Evolutionary conservation across 257 asterid species (phyloP), one percentile per base, ranked within the genome.

Genomic region (Voacanga thouarsii): DNA sequence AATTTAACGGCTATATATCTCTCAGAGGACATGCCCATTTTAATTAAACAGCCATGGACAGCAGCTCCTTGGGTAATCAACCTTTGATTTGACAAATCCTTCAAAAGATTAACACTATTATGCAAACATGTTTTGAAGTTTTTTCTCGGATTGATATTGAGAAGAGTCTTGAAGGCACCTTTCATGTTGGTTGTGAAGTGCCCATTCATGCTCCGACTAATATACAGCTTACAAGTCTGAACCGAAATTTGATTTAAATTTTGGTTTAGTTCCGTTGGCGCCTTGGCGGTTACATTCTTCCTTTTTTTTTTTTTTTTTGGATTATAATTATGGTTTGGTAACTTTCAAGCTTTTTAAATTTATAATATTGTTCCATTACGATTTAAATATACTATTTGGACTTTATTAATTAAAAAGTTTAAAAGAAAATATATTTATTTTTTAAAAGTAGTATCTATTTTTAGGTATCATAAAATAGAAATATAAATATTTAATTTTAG

Each of bases 11-110:
- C 86, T 12, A 92, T 78, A 81, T 88, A 83, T 30, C 82, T 89
- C 75, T 90, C 85, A 19, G 97, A 90, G 5, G 96, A 87, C 76
- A 90, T 77, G 24, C 97, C 94, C 79, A 72, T 72, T 81, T 92
- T 93, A 80, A 93, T 80, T 11, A 93, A 87, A 78, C 87, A 92
- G 80, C 92, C 88, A 81, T 93, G 98, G 76, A 90, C 86, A 53
- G 85, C 86, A 14, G 75, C 70, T 59, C 96, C 96, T 26, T 82
- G 89, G 18, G 57, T 57, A 70, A 86, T 79, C 49, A 79, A 65
- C 71, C 81, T 82, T 73, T 85, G 82, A 26, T 80, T 78, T 0
- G 89, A 85, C 79, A 83, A 85, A 65, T 49, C 66, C 67, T 90
- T 87, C 6, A 93, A 75, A 63, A 84, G 83, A 26, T 81, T 50